Evolutionary conservation across 495 filamentous ascomycete genomes (phyloP), one percentile per base, ranked within the genome.

Genomic region (Aspergillus sclerotiicarbonarius): DNA sequence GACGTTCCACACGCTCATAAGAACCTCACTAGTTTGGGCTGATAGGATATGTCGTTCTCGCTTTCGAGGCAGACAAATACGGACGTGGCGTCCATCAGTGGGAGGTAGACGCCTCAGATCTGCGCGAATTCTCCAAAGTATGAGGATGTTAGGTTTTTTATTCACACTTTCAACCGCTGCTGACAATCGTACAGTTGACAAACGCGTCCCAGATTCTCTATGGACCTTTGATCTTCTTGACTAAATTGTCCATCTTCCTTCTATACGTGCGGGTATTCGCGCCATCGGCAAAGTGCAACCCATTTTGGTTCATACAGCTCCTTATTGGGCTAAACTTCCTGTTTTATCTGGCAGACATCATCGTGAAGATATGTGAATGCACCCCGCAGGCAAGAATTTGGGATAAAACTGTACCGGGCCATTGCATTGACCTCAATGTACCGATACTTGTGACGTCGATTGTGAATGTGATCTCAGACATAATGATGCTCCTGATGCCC

Each of bases 201-300:
- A 74, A 76, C 45, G 62, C 67, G 3, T 54, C 64, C 8, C 65
- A 70, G 8, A 69, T 77, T 32, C 33, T 61, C 1, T 79, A 77
- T 46, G 70, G 66, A 1, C 64, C 71, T n/a, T 58, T 67, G 6
- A 75, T 78, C 2, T 64, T 67, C 39, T 60, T 68, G 52, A 69
- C 74, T 0, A 77, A 79, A 52, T 41, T 76, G 13, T 66, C 74
- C 16, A 71, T 79, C 7, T 63, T 79, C 1, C 65, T 66, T 15
- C 58, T 76, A 8, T 77, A 77, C 49, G 67, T 70, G 15, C 70
- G 74, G 0, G 63, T 76, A 12, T 77, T 79, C 57, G 61, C 71
- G 5, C 67, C 74, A 9, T 39, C 53, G 16, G 58, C 62, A 2
- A 59, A 64, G 33, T 67, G 64, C 30, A 46, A 47, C 5, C 72